These are phyloP conservation scores for cucumber (Cucumis sativus) DNA, from an alignment of 306 rosid species.

Conservation along the genomic window DNA sequence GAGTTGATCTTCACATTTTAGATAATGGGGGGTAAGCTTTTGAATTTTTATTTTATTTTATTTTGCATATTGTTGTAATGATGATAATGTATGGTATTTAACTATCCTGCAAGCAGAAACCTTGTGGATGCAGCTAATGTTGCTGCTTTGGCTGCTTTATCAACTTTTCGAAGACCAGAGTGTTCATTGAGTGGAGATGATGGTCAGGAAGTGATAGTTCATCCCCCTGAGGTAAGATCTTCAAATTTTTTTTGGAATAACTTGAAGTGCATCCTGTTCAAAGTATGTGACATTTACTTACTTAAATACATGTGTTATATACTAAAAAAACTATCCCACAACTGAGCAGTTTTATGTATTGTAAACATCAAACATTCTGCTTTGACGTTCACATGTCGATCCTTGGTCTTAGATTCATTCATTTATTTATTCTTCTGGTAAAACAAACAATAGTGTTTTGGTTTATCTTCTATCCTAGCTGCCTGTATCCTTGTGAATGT, in stretches of 20 bases:
- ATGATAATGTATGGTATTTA: background rate
- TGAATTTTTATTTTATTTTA: background rate
- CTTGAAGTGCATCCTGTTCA: background rate
- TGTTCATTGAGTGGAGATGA: constrained; percentile 75
- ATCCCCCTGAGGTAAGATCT: constrained; percentile 69
- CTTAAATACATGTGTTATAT: background rate
- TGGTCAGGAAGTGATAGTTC: constrained; percentile 73
- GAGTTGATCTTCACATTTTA: constrained; percentile 69
- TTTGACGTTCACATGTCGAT: background rate
- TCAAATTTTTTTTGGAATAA: background rate
- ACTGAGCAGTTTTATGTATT: background rate
- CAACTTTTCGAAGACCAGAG: constrained; percentile 79
- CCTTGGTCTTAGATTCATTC: background rate
- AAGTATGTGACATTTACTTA: background rate
- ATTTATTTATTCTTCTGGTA: background rate
- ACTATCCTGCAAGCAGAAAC: constrained; percentile 30
- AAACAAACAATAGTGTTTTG: background rate
- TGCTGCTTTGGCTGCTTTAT: constrained; percentile 72
- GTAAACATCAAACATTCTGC: background rate
- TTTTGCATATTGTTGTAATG: background rate
- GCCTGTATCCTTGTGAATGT: background rate
- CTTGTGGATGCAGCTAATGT: constrained; percentile 87
- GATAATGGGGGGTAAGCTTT: constrained; percentile 74
- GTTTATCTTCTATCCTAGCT: background rate
- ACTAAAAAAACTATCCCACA: background rate